Base-by-base conservation (phyloP, 2,329 filamentous ascomycete species). In the Cladosporium sp. region DNA sequence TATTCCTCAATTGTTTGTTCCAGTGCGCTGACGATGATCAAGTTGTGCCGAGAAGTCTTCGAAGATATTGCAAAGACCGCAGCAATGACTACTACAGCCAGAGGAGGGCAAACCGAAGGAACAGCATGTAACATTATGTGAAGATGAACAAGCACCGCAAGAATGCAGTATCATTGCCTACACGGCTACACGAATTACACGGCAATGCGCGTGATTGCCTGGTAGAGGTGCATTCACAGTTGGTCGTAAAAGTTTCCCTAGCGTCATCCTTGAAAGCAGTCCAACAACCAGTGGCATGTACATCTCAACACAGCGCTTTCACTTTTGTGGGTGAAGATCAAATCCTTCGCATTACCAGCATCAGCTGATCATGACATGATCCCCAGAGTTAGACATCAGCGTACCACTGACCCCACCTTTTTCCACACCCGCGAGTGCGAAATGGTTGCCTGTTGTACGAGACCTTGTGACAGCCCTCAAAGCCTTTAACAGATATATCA, bases 11-110 rank as follows among this genome's bases (percentile, higher is more conserved):
- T 28, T 28, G 4, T 21, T 18, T 26, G 3, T 39, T 30, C 23
- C 16, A 65, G 32, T 10, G 5, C 23, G 18, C 34, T 26, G 21
- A 34, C 30, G 10, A 57, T 3, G 30, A 30, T n/a, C 1, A 26
- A 88, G 75, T 76, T 89, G 46, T 84, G 87, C 68, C 77, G 78
- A 34, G 83, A 88, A 74, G 85, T 86, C 0, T 81, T 88, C 65
- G 86, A 89, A 71, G 86, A 89, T 73, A 79, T 89, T 23, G 85
- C 85, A 11, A 82, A 77, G 72, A 83, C 85, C 32, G 84, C 84
- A 4, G 86, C 82, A n/a, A 83, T 81, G 78, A 86, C 85, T 2
- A 87, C 83, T 7, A 87, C 84, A 0, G 80, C 81, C 21, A 77
- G 78, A 23, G 85, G 85, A 2, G 85, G 80, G 0, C 81, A 83